phyloP scores from a whole-genome alignment of 805 yeast genomes.

The Zygosaccharomyces lentus region DNA sequence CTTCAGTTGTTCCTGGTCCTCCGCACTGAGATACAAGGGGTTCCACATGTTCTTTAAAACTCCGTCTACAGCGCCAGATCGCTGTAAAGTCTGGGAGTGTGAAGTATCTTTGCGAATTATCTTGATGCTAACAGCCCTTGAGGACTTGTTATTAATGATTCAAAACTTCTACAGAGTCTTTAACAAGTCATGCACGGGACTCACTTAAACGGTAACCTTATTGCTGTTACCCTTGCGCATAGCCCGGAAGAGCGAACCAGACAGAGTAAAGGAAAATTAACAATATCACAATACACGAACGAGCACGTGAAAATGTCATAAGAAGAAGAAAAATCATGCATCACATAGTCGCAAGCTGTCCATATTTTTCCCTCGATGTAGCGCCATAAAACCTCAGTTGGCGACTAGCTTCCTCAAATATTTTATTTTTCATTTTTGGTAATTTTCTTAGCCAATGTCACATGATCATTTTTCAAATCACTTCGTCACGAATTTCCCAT shows the following conservation, averaged over 20 bases:
- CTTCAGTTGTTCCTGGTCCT: conserved; percentile 6
- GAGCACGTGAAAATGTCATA: not conserved
- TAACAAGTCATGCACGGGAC: not conserved
- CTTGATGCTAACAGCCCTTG: not conserved
- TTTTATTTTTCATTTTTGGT: not conserved
- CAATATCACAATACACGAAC: not conserved
- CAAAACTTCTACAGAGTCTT: not conserved
- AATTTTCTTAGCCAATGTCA: not conserved
- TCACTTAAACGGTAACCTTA: conserved; percentile 4
- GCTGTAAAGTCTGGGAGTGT: conserved; percentile 4
- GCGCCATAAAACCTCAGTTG: too few relatives aligned
- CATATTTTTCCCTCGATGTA: too few relatives aligned
- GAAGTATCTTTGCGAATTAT: conserved; percentile 5
- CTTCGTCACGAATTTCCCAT: not conserved
- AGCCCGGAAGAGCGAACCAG: not conserved
- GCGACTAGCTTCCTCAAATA: not conserved
- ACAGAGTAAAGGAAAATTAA: not conserved
- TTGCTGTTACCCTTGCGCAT: conserved; percentile 4
- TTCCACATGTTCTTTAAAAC: conserved; percentile 18
- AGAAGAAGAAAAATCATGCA: too few relatives aligned
- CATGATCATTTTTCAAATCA: not conserved
- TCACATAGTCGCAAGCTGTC: too few relatives aligned
- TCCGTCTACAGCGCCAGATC: conserved; percentile 8
- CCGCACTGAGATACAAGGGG: conserved; percentile 11
- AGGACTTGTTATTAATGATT: not conserved